These are phyloP conservation scores for Protea cynaroides DNA, from an alignment of 164 flowering plant genomes.

Conservation along the genomic window DNA sequence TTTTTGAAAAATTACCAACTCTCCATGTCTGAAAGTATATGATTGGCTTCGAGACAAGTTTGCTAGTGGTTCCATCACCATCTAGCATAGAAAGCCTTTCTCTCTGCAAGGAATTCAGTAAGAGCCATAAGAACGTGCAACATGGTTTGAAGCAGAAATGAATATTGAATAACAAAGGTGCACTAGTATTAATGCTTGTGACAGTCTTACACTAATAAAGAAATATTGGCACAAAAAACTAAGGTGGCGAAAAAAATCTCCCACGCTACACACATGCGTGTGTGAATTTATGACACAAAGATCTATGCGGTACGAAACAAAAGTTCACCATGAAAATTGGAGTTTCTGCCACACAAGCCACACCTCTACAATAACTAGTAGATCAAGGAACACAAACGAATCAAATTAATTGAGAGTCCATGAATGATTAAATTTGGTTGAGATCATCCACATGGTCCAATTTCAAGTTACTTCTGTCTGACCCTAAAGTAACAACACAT, in stretches of 20 bases:
- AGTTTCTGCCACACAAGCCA: too few species aligned
- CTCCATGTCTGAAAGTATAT: constrained; percentile 88
- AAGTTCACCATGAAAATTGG: background rate
- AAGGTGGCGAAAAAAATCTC: too few species aligned
- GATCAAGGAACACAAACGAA: too few species aligned
- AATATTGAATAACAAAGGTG: background rate
- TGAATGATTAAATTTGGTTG: too few species aligned
- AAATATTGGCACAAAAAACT: too few species aligned
- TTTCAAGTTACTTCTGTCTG: too few species aligned
- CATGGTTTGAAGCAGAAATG: background rate
- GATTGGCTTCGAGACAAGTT: constrained; percentile 60
- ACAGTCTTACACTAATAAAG: background rate
- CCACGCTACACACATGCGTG: too few species aligned
- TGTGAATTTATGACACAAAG: background rate
- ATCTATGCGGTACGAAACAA: background rate
- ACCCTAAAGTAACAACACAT: too few species aligned
- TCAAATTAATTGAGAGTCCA: too few species aligned
- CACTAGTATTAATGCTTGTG: background rate
- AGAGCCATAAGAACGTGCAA: background rate
- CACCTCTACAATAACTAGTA: too few species aligned
- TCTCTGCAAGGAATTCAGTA: constrained; percentile 43
- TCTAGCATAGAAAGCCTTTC: constrained; percentile 55
- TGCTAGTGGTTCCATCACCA: constrained; percentile 51
- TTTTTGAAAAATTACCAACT: constrained; percentile 45
- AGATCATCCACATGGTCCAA: too few species aligned